These are phyloP conservation scores for Blastobotrys apis DNA, from an alignment of 1,139 yeast genomes.

Conservation along the genomic window DNA sequence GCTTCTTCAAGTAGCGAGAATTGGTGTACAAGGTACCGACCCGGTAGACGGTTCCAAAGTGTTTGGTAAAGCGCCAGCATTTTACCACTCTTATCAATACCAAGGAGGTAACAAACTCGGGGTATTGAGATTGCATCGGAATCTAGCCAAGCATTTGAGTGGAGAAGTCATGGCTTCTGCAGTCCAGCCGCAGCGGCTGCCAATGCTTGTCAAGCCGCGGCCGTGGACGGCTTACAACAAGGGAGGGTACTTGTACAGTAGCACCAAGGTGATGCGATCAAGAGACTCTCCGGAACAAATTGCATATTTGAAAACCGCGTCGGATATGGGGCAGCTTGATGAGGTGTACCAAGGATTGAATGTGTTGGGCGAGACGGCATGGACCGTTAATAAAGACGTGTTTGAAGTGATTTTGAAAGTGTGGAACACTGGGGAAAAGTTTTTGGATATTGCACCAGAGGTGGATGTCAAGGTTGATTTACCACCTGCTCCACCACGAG, in stretches of 20 bases:
- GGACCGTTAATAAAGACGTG: slow-evolving; percentile 81
- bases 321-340: slow-evolving; percentile 60
- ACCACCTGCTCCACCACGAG: slow-evolving; percentile 62
- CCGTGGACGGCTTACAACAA: slow-evolving; percentile 79
- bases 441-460: slow-evolving; percentile 71
- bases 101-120: slow-evolving; percentile 78
- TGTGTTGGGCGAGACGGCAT: slow-evolving; percentile 81
- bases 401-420: slow-evolving; percentile 66
- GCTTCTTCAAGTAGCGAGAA: slow-evolving; percentile 75
- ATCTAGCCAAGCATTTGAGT: slow-evolving; percentile 60
- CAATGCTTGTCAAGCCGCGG: slow-evolving; percentile 86
- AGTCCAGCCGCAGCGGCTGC: slow-evolving; percentile 83
- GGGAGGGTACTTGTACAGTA: slow-evolving; percentile 78
- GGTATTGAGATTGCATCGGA: slow-evolving; percentile 69
- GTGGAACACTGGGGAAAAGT: slow-evolving; percentile 83
- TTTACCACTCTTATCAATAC: slow-evolving; percentile 82
- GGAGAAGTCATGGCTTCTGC: slow-evolving; percentile 67
- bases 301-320: slow-evolving; percentile 83
- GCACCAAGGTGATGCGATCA: slow-evolving; percentile 59
- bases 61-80: slow-evolving; percentile 70
- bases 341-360: slow-evolving; percentile 76
- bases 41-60: slow-evolving; percentile 68
- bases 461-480: slow-evolving; percentile 46
- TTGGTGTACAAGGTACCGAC: slow-evolving; percentile 70
- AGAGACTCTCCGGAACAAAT: slow-evolving; percentile 85